Evolutionary conservation across 306 rosid species (phyloP).

Genomic region (Rubus idaeus): DNA sequence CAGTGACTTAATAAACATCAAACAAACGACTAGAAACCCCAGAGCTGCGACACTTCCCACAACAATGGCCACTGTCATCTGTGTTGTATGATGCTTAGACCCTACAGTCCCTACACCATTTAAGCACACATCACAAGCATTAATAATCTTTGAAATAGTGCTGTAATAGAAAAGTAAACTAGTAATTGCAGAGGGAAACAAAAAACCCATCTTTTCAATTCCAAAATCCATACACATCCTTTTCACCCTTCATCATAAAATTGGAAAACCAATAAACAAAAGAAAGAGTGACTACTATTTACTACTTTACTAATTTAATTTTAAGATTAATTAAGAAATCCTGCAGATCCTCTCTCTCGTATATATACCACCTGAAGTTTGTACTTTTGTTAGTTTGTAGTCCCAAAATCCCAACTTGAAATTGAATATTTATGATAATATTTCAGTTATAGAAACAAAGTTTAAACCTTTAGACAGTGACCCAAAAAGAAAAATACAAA

Average conservation of each 20-base stretch:
- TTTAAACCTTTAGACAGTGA: not conserved
- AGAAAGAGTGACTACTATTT: not conserved
- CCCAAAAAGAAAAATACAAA: not conserved
- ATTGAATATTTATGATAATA: not conserved
- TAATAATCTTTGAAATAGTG: conserved; percentile 1
- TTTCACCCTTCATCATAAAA: not conserved
- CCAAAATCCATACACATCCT: not conserved
- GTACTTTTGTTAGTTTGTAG: not conserved
- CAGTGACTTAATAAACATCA: conserved; percentile 51
- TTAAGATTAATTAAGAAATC: not conserved
- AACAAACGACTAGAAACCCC: conserved; percentile 68
- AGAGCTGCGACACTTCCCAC: conserved; percentile 87
- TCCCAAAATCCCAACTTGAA: not conserved
- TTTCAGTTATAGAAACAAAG: not conserved
- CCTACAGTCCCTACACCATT: conserved; percentile 35
- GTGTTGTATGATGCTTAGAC: conserved; percentile 47
- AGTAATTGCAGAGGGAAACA: too few species aligned
- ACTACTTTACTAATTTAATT: not conserved
- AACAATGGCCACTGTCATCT: conserved; percentile 76
- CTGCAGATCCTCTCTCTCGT: too few species aligned
- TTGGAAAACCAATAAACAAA: not conserved
- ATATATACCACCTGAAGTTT: not conserved
- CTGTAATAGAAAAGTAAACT: not conserved
- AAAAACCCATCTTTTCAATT: not conserved
- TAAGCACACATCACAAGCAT: conserved; percentile 8